Percentiles rank a stretch among this genome's conserved stretches.
phyloP scores from a whole-genome alignment of 805 yeast species.

The Torulaspora indica region DNA sequence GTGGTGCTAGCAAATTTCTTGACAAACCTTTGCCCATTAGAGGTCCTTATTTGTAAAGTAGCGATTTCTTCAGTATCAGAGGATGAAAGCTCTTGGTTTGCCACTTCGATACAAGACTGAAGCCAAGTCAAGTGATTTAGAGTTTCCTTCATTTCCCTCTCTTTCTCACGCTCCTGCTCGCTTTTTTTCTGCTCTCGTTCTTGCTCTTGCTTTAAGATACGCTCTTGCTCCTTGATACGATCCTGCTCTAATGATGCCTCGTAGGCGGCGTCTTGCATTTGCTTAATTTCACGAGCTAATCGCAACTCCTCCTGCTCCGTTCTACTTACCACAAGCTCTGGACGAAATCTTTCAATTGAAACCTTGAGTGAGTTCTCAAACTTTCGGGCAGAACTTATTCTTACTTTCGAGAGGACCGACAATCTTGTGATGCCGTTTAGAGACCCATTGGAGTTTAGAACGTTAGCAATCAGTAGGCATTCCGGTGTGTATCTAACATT shows the following conservation, averaged over 20 bases:
- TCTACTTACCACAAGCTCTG: constrained; percentile 56
- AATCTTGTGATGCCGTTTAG: constrained; percentile 34
- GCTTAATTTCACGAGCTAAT: constrained; percentile 52
- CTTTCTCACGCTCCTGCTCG: constrained; percentile 11
- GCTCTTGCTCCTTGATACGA: constrained; percentile 47
- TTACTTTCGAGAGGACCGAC: constrained; percentile 34
- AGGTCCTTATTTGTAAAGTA: constrained; percentile 32
- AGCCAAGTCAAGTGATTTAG: constrained; percentile 24
- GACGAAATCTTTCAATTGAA: constrained; percentile 52
- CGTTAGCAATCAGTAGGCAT: constrained; percentile 51
- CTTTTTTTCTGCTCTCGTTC: constrained; percentile 4
- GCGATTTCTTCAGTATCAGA: constrained; percentile 15
- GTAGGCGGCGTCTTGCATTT: constrained; percentile 65
- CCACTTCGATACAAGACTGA: constrained; percentile 16
- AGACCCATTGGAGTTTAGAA: constrained; percentile 42
- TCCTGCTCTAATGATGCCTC: constrained; percentile 56
- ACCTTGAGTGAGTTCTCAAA: constrained; percentile 38
- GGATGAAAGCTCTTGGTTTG: neutral
- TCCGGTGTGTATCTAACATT: constrained; percentile 53
- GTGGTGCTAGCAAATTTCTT: constrained; percentile 22
- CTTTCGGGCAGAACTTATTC: constrained; percentile 30
- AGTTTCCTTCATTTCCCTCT: constrained; percentile 18
- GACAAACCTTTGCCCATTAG: constrained; percentile 31
- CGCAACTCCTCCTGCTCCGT: constrained; percentile 57
- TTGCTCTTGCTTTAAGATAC: constrained; percentile 27